phyloP scores from a whole-genome alignment of 352 stramenopile species.

The Pythium diclinum region DNA sequence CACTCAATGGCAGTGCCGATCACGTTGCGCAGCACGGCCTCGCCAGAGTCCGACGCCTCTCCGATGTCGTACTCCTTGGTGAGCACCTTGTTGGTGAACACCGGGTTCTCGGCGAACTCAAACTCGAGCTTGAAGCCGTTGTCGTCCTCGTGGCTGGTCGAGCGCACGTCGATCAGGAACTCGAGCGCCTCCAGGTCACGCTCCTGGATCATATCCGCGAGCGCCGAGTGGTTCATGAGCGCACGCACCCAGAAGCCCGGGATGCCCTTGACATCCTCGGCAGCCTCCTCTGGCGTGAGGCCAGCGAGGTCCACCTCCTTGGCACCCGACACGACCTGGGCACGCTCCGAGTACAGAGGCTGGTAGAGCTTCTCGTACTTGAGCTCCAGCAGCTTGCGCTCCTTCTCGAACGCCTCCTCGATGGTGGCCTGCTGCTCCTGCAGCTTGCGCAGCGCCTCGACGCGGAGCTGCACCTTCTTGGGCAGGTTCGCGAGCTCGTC shows the following conservation, averaged over 20 bases:
- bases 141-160: conserved; percentile 71
- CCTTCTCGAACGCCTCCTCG: conserved; percentile 84
- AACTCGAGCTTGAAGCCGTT: conserved; percentile 88
- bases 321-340: conserved; percentile 67
- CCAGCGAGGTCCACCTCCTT: conserved; percentile 72
- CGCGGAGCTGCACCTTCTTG: conserved; percentile 67
- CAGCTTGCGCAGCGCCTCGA: conserved; percentile 69
- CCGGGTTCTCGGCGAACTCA: conserved; percentile 74
- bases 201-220: conserved; percentile 79
- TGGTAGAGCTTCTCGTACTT: conserved; percentile 90
- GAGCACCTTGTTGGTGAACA: conserved; percentile 75
- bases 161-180: conserved; percentile 73
- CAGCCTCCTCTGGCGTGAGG: conserved; percentile 32
- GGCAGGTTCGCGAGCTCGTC: conserved; percentile 63
- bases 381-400: conserved; percentile 76
- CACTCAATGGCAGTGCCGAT: conserved; percentile 72
- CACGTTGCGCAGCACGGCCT: conserved; percentile 79
- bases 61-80: conserved; percentile 86
- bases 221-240: conserved; percentile 82
- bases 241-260: conserved; percentile 85
- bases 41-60: conserved; percentile 73
- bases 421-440: conserved; percentile 70
- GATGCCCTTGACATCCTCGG: conserved; percentile 67
- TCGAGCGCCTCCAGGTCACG: conserved; percentile 77
- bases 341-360: conserved; percentile 72